phyloP scores from a whole-genome alignment of 164 flowering plant species.

The Malania oleifera region DNA sequence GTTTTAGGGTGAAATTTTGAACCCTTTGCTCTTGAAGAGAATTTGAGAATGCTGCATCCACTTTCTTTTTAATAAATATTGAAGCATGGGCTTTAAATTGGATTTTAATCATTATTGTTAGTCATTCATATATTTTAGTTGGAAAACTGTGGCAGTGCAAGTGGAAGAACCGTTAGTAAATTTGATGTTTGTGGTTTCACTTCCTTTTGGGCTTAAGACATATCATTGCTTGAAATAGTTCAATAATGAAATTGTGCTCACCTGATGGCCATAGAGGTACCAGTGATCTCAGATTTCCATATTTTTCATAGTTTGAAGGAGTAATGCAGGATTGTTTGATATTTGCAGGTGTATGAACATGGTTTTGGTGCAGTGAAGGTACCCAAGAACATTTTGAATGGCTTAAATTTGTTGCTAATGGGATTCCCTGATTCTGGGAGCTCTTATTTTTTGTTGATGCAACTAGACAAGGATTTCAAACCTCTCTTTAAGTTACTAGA shows the following conservation, averaged over 20 bases:
- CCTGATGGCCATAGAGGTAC: neutral
- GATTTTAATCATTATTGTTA: no score
- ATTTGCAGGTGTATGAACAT: slow-evolving; percentile 79
- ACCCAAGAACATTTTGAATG: slow-evolving; percentile 55
- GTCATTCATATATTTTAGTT: no score
- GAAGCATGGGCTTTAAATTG: no score
- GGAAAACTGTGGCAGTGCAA: no score
- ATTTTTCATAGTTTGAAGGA: neutral
- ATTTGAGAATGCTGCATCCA: no score
- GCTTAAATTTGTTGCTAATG: slow-evolving; percentile 59
- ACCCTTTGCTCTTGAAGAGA: no score
- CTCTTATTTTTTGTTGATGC: slow-evolving; percentile 81
- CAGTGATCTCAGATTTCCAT: neutral
- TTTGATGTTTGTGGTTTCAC: neutral
- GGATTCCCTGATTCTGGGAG: slow-evolving; percentile 88
- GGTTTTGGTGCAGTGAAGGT: slow-evolving; percentile 53
- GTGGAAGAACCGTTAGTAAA: no score
- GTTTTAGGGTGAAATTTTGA: no score
- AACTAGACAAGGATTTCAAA: slow-evolving; percentile 81
- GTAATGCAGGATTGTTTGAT: neutral
- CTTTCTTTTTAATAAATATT: no score
- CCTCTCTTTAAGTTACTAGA: slow-evolving; percentile 75
- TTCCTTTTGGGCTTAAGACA: neutral
- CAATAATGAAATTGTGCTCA: neutral
- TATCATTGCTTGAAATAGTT: neutral